phyloP scores from a whole-genome alignment of 2,329 filamentous ascomycete genomes.

The Ascosphaera apis region DNA sequence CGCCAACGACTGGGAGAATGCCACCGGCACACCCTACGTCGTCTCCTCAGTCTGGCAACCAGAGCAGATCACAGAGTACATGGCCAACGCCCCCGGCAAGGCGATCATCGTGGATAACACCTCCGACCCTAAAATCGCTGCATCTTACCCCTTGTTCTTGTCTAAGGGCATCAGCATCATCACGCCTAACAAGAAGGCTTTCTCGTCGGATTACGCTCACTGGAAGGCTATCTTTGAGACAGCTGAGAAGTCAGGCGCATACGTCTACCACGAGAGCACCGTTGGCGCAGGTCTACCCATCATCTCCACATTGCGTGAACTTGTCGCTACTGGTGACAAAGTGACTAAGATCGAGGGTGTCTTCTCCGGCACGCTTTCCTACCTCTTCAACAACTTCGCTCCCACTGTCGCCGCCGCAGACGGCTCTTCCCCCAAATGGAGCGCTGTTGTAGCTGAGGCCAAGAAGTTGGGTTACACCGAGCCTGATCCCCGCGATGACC shows the following conservation, averaged over 20 bases:
- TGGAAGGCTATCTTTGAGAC: constrained; percentile 74
- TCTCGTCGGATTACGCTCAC: constrained; percentile 55
- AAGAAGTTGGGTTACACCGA: constrained; percentile 86
- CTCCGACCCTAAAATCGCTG: constrained; percentile 65
- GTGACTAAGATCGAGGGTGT: constrained; percentile 88
- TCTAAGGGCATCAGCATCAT: constrained; percentile 69
- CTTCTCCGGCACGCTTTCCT: constrained; percentile 93
- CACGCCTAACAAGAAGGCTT: constrained; percentile 97
- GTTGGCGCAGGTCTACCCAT: constrained; percentile 85
- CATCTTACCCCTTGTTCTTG: constrained; percentile 61
- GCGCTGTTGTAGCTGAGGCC: constrained; percentile 72
- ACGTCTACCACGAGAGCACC: constrained; percentile 86
- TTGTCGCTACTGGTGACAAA: constrained; percentile 82
- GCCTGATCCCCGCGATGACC: constrained; percentile 64
- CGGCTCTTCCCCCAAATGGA: constrained; percentile 44
- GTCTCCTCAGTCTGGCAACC: constrained; percentile 30
- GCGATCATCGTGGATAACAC: constrained; percentile 88
- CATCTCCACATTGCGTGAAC: constrained; percentile 76
- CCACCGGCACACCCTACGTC: constrained; percentile 39
- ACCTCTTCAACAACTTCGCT: constrained; percentile 93
- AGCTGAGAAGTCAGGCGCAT: constrained; percentile 39
- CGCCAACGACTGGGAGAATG: constrained; percentile 31
- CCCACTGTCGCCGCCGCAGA: constrained; percentile 41
- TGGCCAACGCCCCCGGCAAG: constrained; percentile 53
- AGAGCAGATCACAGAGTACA: constrained; percentile 50